These are phyloP conservation scores for Myxozyma mucilagina DNA, from an alignment of 805 yeast genomes.

Conservation along the genomic window DNA sequence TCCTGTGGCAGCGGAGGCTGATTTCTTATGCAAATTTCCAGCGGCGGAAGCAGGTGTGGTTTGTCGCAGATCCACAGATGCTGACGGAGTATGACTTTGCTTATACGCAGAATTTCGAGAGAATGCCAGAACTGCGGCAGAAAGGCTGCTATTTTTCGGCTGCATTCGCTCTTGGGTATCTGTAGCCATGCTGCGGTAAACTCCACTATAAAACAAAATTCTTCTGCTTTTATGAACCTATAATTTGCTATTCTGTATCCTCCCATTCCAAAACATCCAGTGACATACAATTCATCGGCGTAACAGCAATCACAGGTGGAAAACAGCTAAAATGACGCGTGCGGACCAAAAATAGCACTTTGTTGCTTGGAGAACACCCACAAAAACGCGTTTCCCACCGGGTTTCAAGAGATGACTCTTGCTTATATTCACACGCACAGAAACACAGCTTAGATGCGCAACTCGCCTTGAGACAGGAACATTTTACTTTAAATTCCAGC, in stretches of 20 bases:
- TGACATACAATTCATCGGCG: neutral
- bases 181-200: neutral
- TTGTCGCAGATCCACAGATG: neutral
- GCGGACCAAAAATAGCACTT: neutral
- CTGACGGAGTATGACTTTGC: neutral
- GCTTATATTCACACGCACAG: too few relatives aligned
- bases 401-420: too few relatives aligned
- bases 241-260: neutral
- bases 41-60: neutral
- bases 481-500: too few relatives aligned
- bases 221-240: neutral
- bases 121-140: conserved; percentile 7
- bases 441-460: too few relatives aligned
- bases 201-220: neutral
- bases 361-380: too few relatives aligned
- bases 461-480: too few relatives aligned
- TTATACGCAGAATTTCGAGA: conserved; percentile 1
- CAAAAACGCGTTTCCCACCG: too few relatives aligned
- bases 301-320: neutral
- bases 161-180: neutral
- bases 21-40: neutral
- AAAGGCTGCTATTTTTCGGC: neutral
- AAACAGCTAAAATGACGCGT: neutral
- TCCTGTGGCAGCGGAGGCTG: neutral
- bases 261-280: neutral